These are phyloP conservation scores for Wallemia ichthyophaga DNA, from an alignment of 1,284 basidiomycete species.

Conservation along the genomic window DNA sequence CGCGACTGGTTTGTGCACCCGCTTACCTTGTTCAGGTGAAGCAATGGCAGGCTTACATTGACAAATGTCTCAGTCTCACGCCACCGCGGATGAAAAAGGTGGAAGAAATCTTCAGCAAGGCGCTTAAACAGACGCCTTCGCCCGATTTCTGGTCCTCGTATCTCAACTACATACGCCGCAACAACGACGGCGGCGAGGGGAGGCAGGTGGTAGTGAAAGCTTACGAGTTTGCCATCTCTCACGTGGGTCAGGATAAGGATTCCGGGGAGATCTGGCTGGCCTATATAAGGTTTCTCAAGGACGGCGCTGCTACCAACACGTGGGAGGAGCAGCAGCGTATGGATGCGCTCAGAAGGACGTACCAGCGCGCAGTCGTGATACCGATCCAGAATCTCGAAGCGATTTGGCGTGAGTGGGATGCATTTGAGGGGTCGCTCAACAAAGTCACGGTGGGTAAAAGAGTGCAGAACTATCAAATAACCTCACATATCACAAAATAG, in stretches of 20 bases:
- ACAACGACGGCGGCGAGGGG: conserved; percentile 25
- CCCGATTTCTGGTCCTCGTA: conserved; percentile 70
- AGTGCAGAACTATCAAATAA: not conserved
- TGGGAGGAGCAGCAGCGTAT: conserved; percentile 94
- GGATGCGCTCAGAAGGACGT: conserved; percentile 68
- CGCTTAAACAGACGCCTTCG: conserved; percentile 45
- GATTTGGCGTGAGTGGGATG: conserved; percentile 81
- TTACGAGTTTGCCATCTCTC: conserved; percentile 74
- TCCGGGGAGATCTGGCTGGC: conserved; percentile 27
- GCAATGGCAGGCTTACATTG: conserved; percentile 31
- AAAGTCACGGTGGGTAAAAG: conserved; percentile 35
- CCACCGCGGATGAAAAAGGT: conserved; percentile 34
- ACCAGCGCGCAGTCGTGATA: conserved; percentile 74
- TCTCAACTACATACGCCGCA: conserved; percentile 43
- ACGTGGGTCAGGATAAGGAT: conserved; percentile 42
- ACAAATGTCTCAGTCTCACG: conserved; percentile 28
- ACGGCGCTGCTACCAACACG: conserved; percentile 40
- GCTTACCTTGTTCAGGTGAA: not conserved
- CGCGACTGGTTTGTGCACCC: not conserved
- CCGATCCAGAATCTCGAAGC: conserved; percentile 76
- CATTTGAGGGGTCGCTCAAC: conserved; percentile 72
- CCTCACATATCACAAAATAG: conserved; percentile 12
- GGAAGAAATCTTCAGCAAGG: conserved; percentile 47
- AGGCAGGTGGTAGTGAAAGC: conserved; percentile 52
- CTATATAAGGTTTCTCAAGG: conserved; percentile 51